Evolutionary conservation across 2,329 filamentous ascomycete species (phyloP).

Genomic region (Purpureocillium takamizusanense): DNA sequence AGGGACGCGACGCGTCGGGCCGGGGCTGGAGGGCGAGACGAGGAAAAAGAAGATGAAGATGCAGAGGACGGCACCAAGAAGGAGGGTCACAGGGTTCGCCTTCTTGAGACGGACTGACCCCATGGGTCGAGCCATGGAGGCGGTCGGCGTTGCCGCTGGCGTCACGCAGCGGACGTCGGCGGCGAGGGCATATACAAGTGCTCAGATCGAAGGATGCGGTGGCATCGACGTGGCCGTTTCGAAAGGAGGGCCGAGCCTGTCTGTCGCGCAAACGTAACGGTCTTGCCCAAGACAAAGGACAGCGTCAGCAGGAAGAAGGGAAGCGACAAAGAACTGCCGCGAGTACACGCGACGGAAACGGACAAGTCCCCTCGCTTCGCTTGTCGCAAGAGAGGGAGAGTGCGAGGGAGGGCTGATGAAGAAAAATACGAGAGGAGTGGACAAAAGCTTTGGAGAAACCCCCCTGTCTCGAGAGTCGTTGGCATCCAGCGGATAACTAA

Average conservation of each 20-base stretch:
- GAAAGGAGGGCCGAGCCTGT: too few relatives aligned
- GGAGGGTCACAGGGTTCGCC: constrained; percentile 66
- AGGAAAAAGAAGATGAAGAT: constrained; percentile 63
- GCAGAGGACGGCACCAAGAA: constrained; percentile 62
- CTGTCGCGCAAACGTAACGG: too few relatives aligned
- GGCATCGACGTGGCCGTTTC: background rate
- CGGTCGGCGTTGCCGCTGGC: constrained; percentile 2
- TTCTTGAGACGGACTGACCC: constrained; percentile 66
- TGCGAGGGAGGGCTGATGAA: background rate
- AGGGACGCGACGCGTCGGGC: constrained; percentile 34
- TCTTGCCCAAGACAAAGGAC: too few relatives aligned
- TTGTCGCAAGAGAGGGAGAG: background rate
- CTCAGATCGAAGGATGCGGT: background rate
- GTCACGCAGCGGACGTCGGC: constrained; percentile 5
- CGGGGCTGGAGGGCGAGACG: constrained; percentile 41
- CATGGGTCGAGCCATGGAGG: constrained; percentile 47
- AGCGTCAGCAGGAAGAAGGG: too few relatives aligned
- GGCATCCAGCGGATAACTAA: constrained; percentile 1
- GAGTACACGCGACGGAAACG: too few relatives aligned
- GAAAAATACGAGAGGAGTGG: background rate
- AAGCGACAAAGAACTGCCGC: background rate
- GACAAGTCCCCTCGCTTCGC: too few relatives aligned
- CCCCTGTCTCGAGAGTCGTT: constrained; percentile 1
- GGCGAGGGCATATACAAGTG: constrained; percentile 4
- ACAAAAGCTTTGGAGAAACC: too few relatives aligned